These are phyloP conservation scores for Fusarium sp. DNA, from an alignment of 2,329 filamentous ascomycete genomes.

Conservation along the genomic window DNA sequence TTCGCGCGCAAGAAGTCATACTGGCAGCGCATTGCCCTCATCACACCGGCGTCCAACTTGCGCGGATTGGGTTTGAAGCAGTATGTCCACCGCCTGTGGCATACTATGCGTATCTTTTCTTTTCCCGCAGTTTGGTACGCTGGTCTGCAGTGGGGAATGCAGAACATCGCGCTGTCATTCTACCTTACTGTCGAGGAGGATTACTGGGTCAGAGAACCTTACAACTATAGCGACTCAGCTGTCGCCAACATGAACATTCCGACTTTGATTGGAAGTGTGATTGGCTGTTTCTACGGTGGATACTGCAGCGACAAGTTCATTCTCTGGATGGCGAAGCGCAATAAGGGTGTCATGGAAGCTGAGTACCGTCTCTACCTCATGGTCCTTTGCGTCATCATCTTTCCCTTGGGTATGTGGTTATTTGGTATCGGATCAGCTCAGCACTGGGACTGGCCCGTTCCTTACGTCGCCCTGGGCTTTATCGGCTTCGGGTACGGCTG, in stretches of 20 bases:
- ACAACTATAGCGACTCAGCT: conserved; percentile 64
- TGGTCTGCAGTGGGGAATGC: conserved; percentile 68
- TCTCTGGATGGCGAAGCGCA: conserved; percentile 64
- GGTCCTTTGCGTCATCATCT: conserved; percentile 60
- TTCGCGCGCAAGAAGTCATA: conserved; percentile 59
- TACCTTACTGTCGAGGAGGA: conserved; percentile 69
- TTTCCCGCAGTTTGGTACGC: conserved; percentile 69
- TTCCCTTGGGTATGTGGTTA: conserved; percentile 62
- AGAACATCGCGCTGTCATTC: conserved; percentile 70
- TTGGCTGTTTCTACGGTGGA: conserved; percentile 68
- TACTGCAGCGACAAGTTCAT: conserved; percentile 67
- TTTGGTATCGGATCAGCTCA: conserved; percentile 64
- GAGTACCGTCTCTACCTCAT: conserved; percentile 65
- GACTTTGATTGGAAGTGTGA: conserved; percentile 63
- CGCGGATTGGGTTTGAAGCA: conserved; percentile 64
- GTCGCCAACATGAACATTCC: conserved; percentile 69
- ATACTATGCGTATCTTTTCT: conserved; percentile 66
- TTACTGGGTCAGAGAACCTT: conserved; percentile 64
- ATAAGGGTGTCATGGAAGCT: conserved; percentile 65
- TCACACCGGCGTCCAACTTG: conserved; percentile 66
- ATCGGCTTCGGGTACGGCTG: conserved; percentile 71
- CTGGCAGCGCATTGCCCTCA: conserved; percentile 64
- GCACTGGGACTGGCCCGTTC: conserved; percentile 63
- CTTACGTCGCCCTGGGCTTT: conserved; percentile 66
- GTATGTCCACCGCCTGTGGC: conserved; percentile 63